Percentiles rank a stretch among this genome's conserved stretches.
Conservation (phyloP, 176 grass and related monocot genomes). For the Oryza australiensis region DNA sequence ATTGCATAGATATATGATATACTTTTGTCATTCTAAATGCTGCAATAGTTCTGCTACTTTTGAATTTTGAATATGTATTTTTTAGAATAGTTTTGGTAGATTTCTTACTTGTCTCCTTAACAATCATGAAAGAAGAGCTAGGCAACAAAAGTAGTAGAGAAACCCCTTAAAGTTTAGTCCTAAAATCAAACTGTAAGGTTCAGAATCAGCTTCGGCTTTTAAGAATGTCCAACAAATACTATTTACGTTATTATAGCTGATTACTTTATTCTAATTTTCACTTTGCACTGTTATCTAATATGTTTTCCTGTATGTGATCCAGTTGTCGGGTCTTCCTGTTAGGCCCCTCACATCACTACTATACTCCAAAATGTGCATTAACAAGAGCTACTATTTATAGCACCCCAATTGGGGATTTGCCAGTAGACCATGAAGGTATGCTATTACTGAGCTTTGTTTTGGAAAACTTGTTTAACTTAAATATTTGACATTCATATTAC, state of each 20-base stretch:
- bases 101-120: no score
- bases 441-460: constrained; percentile 30
- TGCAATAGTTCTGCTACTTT: not conserved
- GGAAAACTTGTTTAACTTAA: constrained; percentile 6
- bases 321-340: constrained; percentile 95
- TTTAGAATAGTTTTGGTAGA: no score
- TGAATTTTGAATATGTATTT: no score
- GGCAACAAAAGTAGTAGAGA: no score
- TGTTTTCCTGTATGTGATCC: constrained; percentile 37
- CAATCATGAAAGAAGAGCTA: no score
- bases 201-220: not conserved
- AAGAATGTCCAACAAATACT: not conserved
- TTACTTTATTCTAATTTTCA: constrained; percentile 11
- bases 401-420: constrained; percentile 89
- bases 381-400: constrained; percentile 74
- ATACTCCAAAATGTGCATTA: constrained; percentile 92
- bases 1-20: not conserved
- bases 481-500: not conserved
- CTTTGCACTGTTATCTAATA: constrained; percentile 28
- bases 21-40: not conserved
- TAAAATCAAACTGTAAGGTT: no score
- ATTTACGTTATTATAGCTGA: not conserved
- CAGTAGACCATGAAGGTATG: constrained; percentile 86
- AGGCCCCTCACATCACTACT: constrained; percentile 97
- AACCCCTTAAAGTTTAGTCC: no score